phyloP scores from a whole-genome alignment of 2,329 filamentous ascomycete genomes.

The Colletotrichum kahawae region DNA sequence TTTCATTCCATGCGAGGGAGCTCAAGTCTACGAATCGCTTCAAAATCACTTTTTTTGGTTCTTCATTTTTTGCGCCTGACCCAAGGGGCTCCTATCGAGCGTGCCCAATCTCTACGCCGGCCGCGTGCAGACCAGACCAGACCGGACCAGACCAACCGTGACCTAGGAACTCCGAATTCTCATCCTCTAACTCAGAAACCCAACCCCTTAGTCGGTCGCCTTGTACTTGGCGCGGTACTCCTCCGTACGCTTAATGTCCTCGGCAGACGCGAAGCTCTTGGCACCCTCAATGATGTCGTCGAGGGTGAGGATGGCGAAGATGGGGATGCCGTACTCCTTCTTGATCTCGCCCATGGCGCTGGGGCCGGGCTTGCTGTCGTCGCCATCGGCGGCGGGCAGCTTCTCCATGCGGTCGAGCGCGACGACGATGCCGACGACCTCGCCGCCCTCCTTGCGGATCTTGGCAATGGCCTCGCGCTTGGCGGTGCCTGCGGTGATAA shows the following conservation, averaged over 20 bases:
- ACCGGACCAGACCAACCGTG: background rate
- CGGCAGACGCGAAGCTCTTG: conserved; percentile 63
- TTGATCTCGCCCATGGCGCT: conserved; percentile 88
- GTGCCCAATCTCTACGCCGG: background rate
- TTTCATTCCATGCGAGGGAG: background rate
- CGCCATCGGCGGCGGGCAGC: conserved; percentile 66
- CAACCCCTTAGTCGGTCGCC: conserved; percentile 53
- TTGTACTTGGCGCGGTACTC: conserved; percentile 74
- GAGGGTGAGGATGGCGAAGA: conserved; percentile 82
- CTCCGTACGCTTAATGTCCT: conserved; percentile 71
- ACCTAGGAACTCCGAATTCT: background rate
- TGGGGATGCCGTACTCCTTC: conserved; percentile 83
- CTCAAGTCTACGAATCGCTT: background rate
- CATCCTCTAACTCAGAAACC: background rate
- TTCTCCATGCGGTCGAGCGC: conserved; percentile 89
- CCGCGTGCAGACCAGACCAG: background rate
- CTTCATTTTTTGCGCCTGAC: background rate
- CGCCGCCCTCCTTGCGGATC: conserved; percentile 84
- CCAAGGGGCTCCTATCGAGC: background rate
- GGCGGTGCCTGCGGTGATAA: conserved; percentile 94
- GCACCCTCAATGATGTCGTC: conserved; percentile 80
- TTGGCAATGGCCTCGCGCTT: conserved; percentile 92
- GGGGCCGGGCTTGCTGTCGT: conserved; percentile 71
- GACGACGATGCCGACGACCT: conserved; percentile 85
- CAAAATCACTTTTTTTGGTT: conserved; percentile 12